Conservation (phyloP, 164 flowering plant species). For the Piper longum region DNA sequence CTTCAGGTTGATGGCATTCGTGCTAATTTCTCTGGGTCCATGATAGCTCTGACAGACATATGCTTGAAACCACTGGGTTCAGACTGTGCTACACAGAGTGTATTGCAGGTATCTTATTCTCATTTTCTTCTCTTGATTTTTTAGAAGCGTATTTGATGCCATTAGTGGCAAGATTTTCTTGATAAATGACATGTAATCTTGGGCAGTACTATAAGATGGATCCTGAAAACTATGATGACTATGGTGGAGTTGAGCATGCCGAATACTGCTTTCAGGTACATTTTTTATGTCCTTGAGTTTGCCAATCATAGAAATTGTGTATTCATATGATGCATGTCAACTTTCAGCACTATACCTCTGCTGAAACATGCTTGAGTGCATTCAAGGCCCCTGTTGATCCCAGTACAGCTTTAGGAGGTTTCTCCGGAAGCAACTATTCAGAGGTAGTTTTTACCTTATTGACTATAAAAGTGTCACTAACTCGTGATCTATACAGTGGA, state of each 20-base stretch:
- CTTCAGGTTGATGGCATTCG: constrained; percentile 62
- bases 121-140: neutral
- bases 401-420: constrained; percentile 83
- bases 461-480: neutral
- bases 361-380: constrained; percentile 76
- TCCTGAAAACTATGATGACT: constrained; percentile 44
- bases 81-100: constrained; percentile 90
- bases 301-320: neutral
- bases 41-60: constrained; percentile 63
- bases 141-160: neutral
- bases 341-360: constrained; percentile 68
- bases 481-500: neutral
- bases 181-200: neutral
- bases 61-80: constrained; percentile 89
- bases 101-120: constrained; percentile 50
- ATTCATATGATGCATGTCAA: neutral
- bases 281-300: neutral
- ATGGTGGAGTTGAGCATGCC: constrained; percentile 73
- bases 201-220: constrained; percentile 82
- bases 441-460: constrained; percentile 27
- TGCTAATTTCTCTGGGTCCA: constrained; percentile 70
- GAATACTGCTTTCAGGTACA: constrained; percentile 85
- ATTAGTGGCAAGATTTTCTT: neutral
- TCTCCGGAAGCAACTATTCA: constrained; percentile 61
- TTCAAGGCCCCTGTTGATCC: constrained; percentile 94